Base-by-base conservation (phyloP, 805 yeast genomes). In the Metschnikowia cubensis region DNA sequence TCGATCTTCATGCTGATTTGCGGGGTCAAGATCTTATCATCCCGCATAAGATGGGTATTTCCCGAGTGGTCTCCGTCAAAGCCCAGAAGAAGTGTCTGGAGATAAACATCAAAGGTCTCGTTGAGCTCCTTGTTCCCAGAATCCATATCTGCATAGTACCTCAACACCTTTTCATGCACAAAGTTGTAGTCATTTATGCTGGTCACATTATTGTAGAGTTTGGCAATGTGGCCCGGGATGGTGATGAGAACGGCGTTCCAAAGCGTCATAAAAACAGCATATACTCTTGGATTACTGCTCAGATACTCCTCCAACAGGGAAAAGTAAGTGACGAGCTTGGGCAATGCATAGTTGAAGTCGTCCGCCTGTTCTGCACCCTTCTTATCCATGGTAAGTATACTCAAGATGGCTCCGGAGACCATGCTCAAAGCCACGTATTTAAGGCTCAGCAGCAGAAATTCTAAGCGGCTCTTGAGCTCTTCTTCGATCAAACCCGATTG, bases 321-420 rank as follows among this genome's bases (percentile, higher is more conserved):
- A 4, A 70, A 51, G 49, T 60, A 58, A 29, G 56, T 56, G n/a
- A 63, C 59, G 3, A 70, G 50, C 38, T 54, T 57, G 1, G 64
- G 60, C 22, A 67, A 48, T 5, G 58, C 55, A 8, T 53, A 35
- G 21, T 50, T 49, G 17, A 56, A 22, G 40, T 57, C 56, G 21
- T 54, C 59, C 3, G 32, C 17, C 1, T 57, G 51, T 15, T 57
- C 46, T 40, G 59, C 62, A 25, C 54, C 47, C 17, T 58, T 47
- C 10, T 51, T 50, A 6, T 64, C 71, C 34, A 58, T 63, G 7
- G 61, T 42, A 35, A 65, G 63, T 6, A 75, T 63, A 36, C 59
- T 49, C 3, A 60, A 49, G 1, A 75, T 59, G 4, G 71, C 58
- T 1, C 84, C 84, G 42, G 66, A 56, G 1, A 81, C 56, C 35